These are phyloP conservation scores for Yamadazyma blattariae DNA, from an alignment of 1,139 yeast species.

Conservation along the genomic window DNA sequence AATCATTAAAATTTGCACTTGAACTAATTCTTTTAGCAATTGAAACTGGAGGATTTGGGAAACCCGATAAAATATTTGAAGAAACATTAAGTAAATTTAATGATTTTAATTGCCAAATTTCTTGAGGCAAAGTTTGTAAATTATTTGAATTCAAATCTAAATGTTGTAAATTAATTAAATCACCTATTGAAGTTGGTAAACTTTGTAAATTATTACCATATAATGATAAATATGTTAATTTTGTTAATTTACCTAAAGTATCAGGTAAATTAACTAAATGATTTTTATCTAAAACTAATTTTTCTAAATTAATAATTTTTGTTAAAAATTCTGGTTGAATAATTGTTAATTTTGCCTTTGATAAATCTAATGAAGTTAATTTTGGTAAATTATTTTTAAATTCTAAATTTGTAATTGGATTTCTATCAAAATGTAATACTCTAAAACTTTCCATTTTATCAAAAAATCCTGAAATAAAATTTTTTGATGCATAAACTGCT, in stretches of 20 bases:
- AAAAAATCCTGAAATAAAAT: conserved; percentile 68
- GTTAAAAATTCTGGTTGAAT: conserved; percentile 64
- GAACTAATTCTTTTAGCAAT: conserved; percentile 37
- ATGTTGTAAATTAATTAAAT: conserved; percentile 56
- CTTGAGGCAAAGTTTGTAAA: conserved; percentile 65
- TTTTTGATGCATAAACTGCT: conserved; percentile 73
- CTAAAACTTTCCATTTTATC: conserved; percentile 60
- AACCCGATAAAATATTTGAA: conserved; percentile 68
- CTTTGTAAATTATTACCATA: conserved; percentile 72
- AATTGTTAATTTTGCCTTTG: conserved; percentile 78
- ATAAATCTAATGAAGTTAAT: conserved; percentile 70
- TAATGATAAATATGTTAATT: conserved; percentile 64
- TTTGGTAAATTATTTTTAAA: conserved; percentile 56
- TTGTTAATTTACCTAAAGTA: conserved; percentile 58
- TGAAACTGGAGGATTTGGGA: conserved; percentile 56
- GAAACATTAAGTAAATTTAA: conserved; percentile 69
- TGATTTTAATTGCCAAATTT: conserved; percentile 62
- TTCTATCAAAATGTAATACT: conserved; percentile 52
- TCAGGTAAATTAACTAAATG: conserved; percentile 77
- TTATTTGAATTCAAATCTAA: conserved; percentile 88
- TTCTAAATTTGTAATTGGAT: conserved; percentile 75
- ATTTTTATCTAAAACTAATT: conserved; percentile 74
- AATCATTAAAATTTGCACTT: conserved; percentile 22
- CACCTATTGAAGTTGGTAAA: conserved; percentile 68
- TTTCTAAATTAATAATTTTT: conserved; percentile 66